phyloP scores from a whole-genome alignment of 208 protist genomes.

The Novymonas esmeraldas region DNA sequence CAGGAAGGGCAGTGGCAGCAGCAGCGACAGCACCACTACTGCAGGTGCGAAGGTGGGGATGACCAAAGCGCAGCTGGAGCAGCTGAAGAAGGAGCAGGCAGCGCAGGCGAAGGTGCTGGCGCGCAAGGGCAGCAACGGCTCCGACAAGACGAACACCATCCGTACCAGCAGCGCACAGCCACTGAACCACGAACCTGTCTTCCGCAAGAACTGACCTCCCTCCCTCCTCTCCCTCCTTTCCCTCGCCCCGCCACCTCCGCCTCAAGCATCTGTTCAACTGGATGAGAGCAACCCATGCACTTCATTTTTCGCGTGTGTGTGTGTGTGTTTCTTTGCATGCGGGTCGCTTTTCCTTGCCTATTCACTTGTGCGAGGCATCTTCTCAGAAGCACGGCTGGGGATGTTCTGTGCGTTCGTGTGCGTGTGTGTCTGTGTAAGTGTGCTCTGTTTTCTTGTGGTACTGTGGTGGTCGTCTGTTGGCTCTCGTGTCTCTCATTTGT shows the following conservation, averaged over 20 bases:
- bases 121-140: constrained; percentile 6
- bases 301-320: too few species aligned
- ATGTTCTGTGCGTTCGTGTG: neutral
- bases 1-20: neutral
- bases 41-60: constrained; percentile 11
- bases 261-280: too few species aligned
- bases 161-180: neutral
- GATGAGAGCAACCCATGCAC: too few species aligned
- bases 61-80: constrained; percentile 12
- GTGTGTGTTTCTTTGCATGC: neutral
- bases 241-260: too few species aligned
- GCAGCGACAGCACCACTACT: neutral
- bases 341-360: neutral
- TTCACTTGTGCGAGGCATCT: neutral
- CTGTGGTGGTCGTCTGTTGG: too few species aligned
- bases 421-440: neutral
- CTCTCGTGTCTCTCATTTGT: too few species aligned
- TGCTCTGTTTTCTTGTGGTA: too few species aligned
- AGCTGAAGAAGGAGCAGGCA: neutral
- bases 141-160: neutral
- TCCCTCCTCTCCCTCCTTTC: too few species aligned
- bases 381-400: constrained; percentile 1
- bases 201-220: too few species aligned
- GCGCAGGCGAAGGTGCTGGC: constrained; percentile 1
- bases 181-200: constrained; percentile 2